phyloP scores from a whole-genome alignment of 164 flowering plant genomes.

The Piper longum region DNA sequence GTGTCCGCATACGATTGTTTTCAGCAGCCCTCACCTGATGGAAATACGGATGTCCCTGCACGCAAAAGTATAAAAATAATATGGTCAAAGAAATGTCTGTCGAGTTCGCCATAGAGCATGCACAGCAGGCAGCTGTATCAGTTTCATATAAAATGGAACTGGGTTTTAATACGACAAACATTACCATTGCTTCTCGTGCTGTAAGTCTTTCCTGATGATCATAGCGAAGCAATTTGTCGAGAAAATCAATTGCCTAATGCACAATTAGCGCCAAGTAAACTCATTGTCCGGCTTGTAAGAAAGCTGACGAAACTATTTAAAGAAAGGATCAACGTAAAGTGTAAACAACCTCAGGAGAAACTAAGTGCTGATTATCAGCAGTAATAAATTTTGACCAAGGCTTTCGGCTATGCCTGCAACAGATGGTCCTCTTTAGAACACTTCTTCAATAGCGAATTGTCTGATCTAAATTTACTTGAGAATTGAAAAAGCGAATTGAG shows the following conservation, averaged over 20 bases:
- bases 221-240: constrained; percentile 86
- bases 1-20: constrained; percentile 42
- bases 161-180: background rate
- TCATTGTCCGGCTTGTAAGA: background rate
- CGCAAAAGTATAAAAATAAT: background rate
- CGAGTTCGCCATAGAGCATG: background rate
- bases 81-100: background rate
- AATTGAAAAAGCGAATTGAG: no score
- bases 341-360: constrained; percentile 69
- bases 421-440: background rate
- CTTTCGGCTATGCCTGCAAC: constrained; percentile 70
- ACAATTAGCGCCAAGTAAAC: background rate
- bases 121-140: background rate
- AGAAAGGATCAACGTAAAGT: background rate
- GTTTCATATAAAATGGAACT: background rate
- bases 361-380: constrained; percentile 79
- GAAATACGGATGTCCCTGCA: constrained; percentile 54
- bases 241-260: constrained; percentile 73
- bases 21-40: constrained; percentile 47
- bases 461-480: no score
- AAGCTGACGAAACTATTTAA: background rate
- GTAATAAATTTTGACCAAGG: constrained; percentile 83
- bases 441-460: background rate
- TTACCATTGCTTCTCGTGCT: constrained; percentile 98
- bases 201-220: constrained; percentile 98